Base-by-base conservation (phyloP, 2,329 filamentous ascomycete genomes). In the Magnaporthiopsis incrustans region DNA sequence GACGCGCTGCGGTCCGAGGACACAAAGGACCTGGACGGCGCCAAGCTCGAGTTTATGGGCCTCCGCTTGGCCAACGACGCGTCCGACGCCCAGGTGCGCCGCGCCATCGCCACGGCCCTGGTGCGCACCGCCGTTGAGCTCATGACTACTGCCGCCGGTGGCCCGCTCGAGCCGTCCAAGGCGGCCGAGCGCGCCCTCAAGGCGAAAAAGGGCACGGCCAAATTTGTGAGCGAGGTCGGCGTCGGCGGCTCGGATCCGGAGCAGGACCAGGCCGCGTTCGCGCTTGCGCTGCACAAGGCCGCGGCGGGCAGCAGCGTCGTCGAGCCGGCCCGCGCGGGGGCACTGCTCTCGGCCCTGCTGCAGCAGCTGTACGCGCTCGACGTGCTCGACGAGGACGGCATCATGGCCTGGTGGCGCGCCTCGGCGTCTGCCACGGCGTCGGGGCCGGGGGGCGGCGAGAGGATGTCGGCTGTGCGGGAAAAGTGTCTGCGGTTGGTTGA, bases 21-120 rank as follows among this genome's bases (percentile, higher is more conserved):
- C 15, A 84, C 85, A 18, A 85, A 87, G 14, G 91, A 96, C 73
- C 95, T 96, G 67, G 93, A 97, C 71, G 82, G 81, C 2, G 85
- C 86, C 61, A 92, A 94, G 73, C 85, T 98, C 44, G 95, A 99
- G 74, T 90, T 99, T 67, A 96, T 93, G 80, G 91, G 92, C 60
- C 82, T 98, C n/a, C 89, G 94, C 14, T 91, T 99, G 75, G 89
- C 89, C 64, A 91, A 90, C 71, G 92, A 98, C 71, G 95, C 95
- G 2, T 93, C 92, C 1, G 94, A 97, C 71, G 84, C 89, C 68
- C 90, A 95, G 75, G 91, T 98, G 71, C 90, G 94, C 59, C 88
- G 89, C 44, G 92, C 95, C 22, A 88, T 98, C 30, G 91, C 91
- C 2, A 86, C 89, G 2, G 90, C 93, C 0, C 94, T 98, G 73